phyloP scores from a whole-genome alignment of 78 protist genomes.

The Pigoraptor vietnamica region DNA sequence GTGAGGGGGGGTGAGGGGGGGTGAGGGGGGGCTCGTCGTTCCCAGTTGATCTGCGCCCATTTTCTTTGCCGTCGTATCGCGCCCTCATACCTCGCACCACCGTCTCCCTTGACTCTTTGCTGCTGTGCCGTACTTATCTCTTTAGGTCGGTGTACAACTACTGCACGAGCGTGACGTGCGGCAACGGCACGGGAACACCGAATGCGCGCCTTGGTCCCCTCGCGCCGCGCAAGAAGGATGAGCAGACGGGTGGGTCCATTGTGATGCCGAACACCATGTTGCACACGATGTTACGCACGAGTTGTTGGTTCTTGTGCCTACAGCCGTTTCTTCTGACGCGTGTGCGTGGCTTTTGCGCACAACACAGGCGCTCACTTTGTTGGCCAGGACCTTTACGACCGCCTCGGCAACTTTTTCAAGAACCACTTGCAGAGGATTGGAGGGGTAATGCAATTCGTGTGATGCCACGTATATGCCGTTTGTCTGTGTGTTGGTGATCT shows the following conservation, averaged over 20 bases:
- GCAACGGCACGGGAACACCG: not conserved
- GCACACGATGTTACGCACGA: not conserved
- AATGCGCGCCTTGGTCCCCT: not conserved
- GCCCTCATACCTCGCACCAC: too few species aligned
- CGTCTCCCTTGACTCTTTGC: not conserved
- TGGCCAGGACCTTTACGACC: not conserved
- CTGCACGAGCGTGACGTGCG: not conserved
- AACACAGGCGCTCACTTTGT: not conserved
- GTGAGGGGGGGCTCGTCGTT: too few species aligned
- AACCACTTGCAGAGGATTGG: not conserved
- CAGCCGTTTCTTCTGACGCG: not conserved
- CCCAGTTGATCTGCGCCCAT: too few species aligned
- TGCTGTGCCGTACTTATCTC: too few species aligned
- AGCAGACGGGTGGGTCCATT: not conserved
- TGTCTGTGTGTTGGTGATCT: not conserved
- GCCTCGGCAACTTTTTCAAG: not conserved
- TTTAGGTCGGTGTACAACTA: not conserved
- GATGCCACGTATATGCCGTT: not conserved
- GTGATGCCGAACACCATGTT: too few species aligned
- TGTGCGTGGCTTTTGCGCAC: not conserved
- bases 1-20: too few species aligned
- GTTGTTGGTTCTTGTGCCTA: not conserved
- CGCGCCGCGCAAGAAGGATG: not conserved
- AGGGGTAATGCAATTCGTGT: not conserved
- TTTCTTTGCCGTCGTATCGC: too few species aligned